phyloP scores from a whole-genome alignment of 805 yeast species.

The Wickerhamomyces alni region DNA sequence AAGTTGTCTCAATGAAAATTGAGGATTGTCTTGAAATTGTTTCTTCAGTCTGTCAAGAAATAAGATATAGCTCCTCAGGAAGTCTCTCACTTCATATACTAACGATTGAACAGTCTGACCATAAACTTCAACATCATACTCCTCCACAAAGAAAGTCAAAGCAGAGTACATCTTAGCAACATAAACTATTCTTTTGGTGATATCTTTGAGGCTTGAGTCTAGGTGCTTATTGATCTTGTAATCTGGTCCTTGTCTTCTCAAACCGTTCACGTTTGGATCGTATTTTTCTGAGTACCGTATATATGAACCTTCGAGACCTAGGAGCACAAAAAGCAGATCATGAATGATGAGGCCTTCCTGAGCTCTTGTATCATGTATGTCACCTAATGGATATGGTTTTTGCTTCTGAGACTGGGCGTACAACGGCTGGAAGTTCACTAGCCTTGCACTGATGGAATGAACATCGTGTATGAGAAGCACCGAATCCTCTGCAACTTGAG shows the following conservation, averaged over 20 bases:
- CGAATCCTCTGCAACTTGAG: slow-evolving; percentile 23
- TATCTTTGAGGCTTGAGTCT: slow-evolving; percentile 67
- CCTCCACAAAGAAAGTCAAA: slow-evolving; percentile 52
- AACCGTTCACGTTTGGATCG: slow-evolving; percentile 36
- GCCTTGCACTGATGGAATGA: slow-evolving; percentile 23
- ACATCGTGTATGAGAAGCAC: slow-evolving; percentile 19
- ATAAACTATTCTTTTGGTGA: slow-evolving; percentile 53
- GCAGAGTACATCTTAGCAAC: slow-evolving; percentile 60
- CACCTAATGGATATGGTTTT: slow-evolving; percentile 41
- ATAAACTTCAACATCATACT: slow-evolving; percentile 45
- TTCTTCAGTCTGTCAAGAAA: slow-evolving; percentile 42
- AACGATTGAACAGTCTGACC: slow-evolving; percentile 76
- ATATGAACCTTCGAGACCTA: slow-evolving; percentile 75
- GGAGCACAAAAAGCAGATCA: slow-evolving; percentile 62
- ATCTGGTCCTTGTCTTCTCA: slow-evolving; percentile 63
- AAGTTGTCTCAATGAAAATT: slow-evolving; percentile 54
- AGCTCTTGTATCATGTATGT: slow-evolving; percentile 38
- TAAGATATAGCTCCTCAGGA: slow-evolving; percentile 31
- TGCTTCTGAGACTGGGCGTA: slow-evolving; percentile 26
- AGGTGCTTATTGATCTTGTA: slow-evolving; percentile 65
- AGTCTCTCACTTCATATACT: slow-evolving; percentile 49
- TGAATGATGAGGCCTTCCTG: slow-evolving; percentile 71
- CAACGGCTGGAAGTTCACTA: slow-evolving; percentile 30
- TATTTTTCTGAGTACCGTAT: slow-evolving; percentile 62
- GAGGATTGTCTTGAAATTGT: slow-evolving; percentile 40